These are phyloP conservation scores for Mrakia blollopis DNA, from an alignment of 768 basidiomycete genomes.

Conservation along the genomic window DNA sequence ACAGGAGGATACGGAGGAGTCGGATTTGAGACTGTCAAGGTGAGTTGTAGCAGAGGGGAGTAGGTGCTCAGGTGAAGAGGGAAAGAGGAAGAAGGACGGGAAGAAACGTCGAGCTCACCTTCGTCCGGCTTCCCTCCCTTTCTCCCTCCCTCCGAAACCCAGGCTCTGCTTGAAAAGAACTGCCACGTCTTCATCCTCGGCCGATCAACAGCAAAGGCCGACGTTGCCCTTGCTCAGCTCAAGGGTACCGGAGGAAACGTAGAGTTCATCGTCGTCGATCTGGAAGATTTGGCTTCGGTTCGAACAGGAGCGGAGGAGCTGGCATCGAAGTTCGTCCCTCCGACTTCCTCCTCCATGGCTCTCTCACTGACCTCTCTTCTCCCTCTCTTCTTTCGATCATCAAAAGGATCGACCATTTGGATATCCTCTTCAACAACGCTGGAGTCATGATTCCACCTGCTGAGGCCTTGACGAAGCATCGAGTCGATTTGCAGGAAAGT, in stretches of 20 bases:
- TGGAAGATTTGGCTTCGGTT: not conserved
- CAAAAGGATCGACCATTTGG: slow-evolving; percentile 11
- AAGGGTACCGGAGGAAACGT: not conserved
- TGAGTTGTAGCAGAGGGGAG: not conserved
- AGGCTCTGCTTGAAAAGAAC: slow-evolving; percentile 24
- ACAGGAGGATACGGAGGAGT: slow-evolving; percentile 21
- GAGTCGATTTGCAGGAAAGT: slow-evolving; percentile 26
- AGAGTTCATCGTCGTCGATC: slow-evolving; percentile 15
- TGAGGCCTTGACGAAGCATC: not conserved
- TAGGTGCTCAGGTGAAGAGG: no score
- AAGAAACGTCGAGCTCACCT: not conserved
- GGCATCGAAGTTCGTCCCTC: slow-evolving; percentile 9
- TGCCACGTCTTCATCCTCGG: slow-evolving; percentile 29
- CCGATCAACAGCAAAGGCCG: slow-evolving; percentile 16
- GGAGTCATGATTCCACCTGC: slow-evolving; percentile 18
- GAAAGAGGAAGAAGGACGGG: no score
- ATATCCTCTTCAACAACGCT: slow-evolving; percentile 21
- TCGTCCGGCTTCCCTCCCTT: not conserved
- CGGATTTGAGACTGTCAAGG: slow-evolving; percentile 15
- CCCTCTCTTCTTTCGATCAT: not conserved
- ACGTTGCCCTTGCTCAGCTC: slow-evolving; percentile 5
- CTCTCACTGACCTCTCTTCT: not conserved
- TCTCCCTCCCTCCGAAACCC: not conserved
- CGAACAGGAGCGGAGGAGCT: slow-evolving; percentile 13
- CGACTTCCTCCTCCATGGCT: no score